A percentile compares a stretch with the other conserved stretches of the same genome.
Conservation (phyloP, 192 early-diverging fungal genomes). For the Thoreauomyces humboldtii region DNA sequence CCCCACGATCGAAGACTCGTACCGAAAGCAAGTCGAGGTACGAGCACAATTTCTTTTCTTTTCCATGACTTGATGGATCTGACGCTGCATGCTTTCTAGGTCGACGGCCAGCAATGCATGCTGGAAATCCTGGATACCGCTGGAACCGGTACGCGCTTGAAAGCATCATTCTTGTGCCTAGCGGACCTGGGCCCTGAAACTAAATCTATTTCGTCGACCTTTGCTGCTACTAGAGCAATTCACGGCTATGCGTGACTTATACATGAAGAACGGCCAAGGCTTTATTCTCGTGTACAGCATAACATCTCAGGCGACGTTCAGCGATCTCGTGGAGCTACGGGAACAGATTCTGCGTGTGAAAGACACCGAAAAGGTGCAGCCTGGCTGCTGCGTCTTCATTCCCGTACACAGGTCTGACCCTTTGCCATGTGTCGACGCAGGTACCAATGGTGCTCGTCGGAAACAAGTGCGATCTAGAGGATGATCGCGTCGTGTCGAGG, state of each 20-base stretch:
- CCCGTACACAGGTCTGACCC: constrained; percentile 11
- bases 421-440: no score
- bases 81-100: no score
- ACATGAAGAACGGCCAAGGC: constrained; percentile 71
- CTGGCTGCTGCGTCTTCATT: background rate
- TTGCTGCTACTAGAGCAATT: constrained; percentile 55
- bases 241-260: constrained; percentile 67
- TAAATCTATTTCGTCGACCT: no score
- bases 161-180: no score
- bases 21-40: constrained; percentile 95
- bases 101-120: constrained; percentile 95
- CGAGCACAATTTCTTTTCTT: no score
- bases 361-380: constrained; percentile 57
- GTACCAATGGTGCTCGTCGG: constrained; percentile 63
- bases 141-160: constrained; percentile 74
- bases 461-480: constrained; percentile 66
- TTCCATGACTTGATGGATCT: no score
- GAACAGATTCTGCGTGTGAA: constrained; percentile 64
- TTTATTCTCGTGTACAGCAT: constrained; percentile 65
- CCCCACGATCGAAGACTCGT: constrained; percentile 98
- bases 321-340: constrained; percentile 58
- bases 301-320: constrained; percentile 65
- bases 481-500: constrained; percentile 58
- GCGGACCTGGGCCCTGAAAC: no score
- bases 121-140: constrained; percentile 97